A percentile compares a stretch with the other conserved stretches of the same genome.
Evolutionary conservation across 257 asterid genomes (phyloP).

Genomic region (Nemophila menziesii): DNA sequence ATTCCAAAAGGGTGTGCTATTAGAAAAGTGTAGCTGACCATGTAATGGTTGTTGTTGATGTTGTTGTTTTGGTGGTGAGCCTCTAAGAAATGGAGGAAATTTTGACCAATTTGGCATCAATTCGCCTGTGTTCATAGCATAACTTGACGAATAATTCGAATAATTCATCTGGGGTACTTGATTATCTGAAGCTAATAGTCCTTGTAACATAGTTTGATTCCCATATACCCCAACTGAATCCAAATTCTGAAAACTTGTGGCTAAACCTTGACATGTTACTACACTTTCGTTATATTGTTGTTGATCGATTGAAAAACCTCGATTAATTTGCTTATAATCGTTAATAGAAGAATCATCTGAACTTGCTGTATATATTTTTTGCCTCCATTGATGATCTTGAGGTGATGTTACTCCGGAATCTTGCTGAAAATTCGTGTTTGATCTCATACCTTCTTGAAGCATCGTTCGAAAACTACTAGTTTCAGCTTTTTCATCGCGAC

Average conservation of each 20-base stretch:
- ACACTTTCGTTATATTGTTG: constrained; percentile 28
- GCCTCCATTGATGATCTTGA: constrained; percentile 53
- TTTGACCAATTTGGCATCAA: constrained; percentile 36
- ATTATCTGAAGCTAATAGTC: constrained; percentile 33
- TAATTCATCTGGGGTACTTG: constrained; percentile 26
- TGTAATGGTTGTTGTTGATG: constrained; percentile 12
- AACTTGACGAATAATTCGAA: constrained; percentile 19
- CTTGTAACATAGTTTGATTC: constrained; percentile 20
- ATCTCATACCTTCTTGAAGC: constrained; percentile 34
- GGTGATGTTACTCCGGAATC: constrained; percentile 21
- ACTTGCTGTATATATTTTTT: constrained; percentile 21
- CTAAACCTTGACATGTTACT: constrained; percentile 28
- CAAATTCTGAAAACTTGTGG: constrained; percentile 28
- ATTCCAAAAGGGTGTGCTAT: constrained; percentile 68
- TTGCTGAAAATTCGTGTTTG: constrained; percentile 31
- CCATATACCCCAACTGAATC: constrained; percentile 39
- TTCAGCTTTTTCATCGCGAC: constrained; percentile 39
- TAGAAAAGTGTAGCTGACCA: constrained; percentile 55
- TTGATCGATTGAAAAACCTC: constrained; percentile 37
- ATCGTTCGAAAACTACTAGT: constrained; percentile 21
- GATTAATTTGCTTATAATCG: constrained; percentile 29
- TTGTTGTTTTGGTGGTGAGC: constrained; percentile 38
- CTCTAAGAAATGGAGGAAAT: constrained; percentile 39
- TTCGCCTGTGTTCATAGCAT: constrained; percentile 15
- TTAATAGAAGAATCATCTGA: constrained; percentile 25